These are phyloP conservation scores for Geotrichum australiense DNA, from an alignment of 1,139 yeast species.

Conservation along the genomic window DNA sequence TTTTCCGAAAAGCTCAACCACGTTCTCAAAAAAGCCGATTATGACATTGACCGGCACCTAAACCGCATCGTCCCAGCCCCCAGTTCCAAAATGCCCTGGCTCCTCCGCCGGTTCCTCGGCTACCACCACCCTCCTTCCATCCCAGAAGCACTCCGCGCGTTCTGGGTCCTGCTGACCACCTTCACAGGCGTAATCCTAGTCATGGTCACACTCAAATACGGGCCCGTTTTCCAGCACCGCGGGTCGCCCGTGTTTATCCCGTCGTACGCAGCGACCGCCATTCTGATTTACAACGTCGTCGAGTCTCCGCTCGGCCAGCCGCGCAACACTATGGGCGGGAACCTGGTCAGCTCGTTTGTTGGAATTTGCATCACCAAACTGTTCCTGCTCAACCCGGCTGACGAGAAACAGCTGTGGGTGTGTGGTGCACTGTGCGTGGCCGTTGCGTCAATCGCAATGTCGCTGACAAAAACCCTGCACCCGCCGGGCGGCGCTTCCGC, in stretches of 20 bases:
- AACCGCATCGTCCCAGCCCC: conserved; percentile 23
- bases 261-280: conserved; percentile 57
- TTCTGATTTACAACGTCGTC: conserved; percentile 51
- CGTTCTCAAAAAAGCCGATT: conserved; percentile 13
- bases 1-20: background rate
- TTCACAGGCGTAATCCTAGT: conserved; percentile 48
- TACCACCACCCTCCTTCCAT: conserved; percentile 18
- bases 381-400: conserved; percentile 34
- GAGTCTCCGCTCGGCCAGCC: conserved; percentile 64
- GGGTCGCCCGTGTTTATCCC: conserved; percentile 55
- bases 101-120: conserved; percentile 24
- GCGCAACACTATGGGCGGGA: conserved; percentile 52
- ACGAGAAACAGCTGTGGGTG: conserved; percentile 46
- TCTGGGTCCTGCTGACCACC: conserved; percentile 32
- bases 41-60: conserved; percentile 23
- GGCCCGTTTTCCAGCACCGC: conserved; percentile 40
- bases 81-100: conserved; percentile 22
- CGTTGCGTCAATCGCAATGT: conserved; percentile 50
- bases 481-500: conserved; percentile 78
- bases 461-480: conserved; percentile 53
- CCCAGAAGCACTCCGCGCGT: conserved; percentile 17
- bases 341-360: conserved; percentile 45
- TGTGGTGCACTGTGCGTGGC: conserved; percentile 59
- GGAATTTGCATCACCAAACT: conserved; percentile 54
- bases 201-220: conserved; percentile 46